phyloP scores from a whole-genome alignment of 495 filamentous ascomycete genomes.

The Tuber aestivum region DNA sequence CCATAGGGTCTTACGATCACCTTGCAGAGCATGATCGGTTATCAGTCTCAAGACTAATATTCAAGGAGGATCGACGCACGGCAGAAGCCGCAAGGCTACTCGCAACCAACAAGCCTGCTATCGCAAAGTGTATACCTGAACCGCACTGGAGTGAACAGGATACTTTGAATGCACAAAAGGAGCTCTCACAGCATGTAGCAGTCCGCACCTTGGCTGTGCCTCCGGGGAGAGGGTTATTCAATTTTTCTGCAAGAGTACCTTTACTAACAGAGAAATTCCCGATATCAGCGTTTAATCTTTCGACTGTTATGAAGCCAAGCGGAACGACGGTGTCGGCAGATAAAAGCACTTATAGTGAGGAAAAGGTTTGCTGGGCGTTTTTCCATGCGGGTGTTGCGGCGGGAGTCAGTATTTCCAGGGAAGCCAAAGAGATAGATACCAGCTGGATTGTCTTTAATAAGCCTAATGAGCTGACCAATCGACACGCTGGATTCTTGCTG shows the following conservation, averaged over 20 bases:
- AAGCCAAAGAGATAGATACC: constrained; percentile 90
- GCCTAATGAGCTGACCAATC: constrained; percentile 80
- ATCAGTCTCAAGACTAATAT: constrained; percentile 73
- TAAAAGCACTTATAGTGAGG: constrained; percentile 73
- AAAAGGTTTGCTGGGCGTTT: constrained; percentile 96
- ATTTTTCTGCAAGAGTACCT: constrained; percentile 75
- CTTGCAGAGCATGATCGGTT: constrained; percentile 72
- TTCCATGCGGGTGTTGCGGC: constrained; percentile 93
- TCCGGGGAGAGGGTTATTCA: constrained; percentile 72
- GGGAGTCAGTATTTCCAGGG: constrained; percentile 79
- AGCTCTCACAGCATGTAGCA: constrained; percentile 74
- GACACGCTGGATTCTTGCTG: constrained; percentile 88
- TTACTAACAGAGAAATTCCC: constrained; percentile 84
- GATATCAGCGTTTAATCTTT: constrained; percentile 78
- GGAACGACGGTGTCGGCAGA: constrained; percentile 87
- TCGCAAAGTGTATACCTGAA: constrained; percentile 68
- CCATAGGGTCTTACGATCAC: constrained; percentile 57
- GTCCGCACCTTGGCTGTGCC: constrained; percentile 82
- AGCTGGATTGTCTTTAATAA: constrained; percentile 99
- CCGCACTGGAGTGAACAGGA: constrained; percentile 76
- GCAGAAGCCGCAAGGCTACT: constrained; percentile 72
- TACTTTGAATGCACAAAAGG: constrained; percentile 88
- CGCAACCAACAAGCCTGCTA: constrained; percentile 66
- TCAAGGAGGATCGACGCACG: constrained; percentile 82
- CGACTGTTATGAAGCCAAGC: constrained; percentile 81